phyloP scores from a whole-genome alignment of 495 filamentous ascomycete genomes.

The Aspergillus egyptiacus region DNA sequence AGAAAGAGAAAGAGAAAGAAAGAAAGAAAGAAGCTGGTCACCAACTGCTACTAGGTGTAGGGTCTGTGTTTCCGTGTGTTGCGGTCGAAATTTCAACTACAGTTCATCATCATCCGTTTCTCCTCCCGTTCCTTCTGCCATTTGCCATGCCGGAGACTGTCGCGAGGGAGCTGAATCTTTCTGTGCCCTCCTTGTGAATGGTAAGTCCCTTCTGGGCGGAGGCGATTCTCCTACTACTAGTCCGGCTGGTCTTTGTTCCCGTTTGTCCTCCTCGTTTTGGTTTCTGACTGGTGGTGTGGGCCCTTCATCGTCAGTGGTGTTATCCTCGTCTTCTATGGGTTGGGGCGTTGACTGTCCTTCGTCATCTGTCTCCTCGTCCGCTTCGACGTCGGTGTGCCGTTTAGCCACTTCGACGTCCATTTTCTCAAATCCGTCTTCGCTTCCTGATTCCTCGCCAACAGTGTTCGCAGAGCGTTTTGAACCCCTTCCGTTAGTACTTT shows the following conservation, averaged over 20 bases:
- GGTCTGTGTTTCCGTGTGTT: too few species aligned
- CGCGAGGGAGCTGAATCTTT: background rate
- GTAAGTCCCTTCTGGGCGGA: conserved; percentile 36
- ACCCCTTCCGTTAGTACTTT: conserved; percentile 18
- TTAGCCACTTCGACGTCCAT: conserved; percentile 51
- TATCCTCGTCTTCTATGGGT: conserved; percentile 32
- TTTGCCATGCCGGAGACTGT: conserved; percentile 5
- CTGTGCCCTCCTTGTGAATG: conserved; percentile 25
- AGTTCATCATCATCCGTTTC: conserved; percentile 52
- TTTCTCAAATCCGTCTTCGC: conserved; percentile 49
- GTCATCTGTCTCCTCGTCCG: conserved; percentile 36
- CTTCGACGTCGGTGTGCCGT: conserved; percentile 16
- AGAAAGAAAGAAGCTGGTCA: too few species aligned
- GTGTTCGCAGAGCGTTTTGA: conserved; percentile 40
- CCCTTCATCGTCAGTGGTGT: conserved; percentile 36
- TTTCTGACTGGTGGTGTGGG: background rate
- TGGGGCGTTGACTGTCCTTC: conserved; percentile 33
- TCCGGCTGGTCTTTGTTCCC: background rate
- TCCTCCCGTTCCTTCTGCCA: conserved; percentile 33
- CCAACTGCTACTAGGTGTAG: too few species aligned
- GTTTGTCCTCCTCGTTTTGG: conserved; percentile 2
- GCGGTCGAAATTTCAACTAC: conserved; percentile 15
- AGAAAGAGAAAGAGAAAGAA: too few species aligned
- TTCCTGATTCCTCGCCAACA: conserved; percentile 25
- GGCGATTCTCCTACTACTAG: conserved; percentile 16